These are phyloP conservation scores for Fusarium zealandicum DNA, from an alignment of 2,329 filamentous ascomycete genomes.

Conservation along the genomic window DNA sequence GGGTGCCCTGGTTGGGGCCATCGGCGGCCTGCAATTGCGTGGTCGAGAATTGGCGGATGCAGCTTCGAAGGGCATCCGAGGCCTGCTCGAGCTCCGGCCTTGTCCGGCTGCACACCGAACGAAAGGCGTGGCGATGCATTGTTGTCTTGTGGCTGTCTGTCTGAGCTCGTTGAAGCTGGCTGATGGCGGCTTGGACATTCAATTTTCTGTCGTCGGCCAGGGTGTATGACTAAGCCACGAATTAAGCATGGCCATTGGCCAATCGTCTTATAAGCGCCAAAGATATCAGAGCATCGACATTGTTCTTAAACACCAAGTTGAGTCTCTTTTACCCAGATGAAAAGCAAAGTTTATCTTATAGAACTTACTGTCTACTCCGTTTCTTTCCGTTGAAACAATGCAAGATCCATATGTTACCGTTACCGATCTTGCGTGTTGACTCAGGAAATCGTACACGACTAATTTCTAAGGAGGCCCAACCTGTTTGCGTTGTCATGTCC, in stretches of 20 bases:
- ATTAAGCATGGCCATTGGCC: conserved; percentile 17
- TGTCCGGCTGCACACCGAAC: conserved; percentile 48
- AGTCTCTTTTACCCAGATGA: no score
- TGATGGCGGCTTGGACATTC: conserved; percentile 15
- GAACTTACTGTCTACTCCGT: conserved; percentile 35
- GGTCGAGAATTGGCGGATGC: conserved; percentile 50
- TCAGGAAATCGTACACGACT: conserved; percentile 19
- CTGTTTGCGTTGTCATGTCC: conserved; percentile 13
- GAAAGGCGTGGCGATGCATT: conserved; percentile 51
- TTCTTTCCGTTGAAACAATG: conserved; percentile 26
- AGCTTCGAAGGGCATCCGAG: conserved; percentile 43
- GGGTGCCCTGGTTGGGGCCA: conserved; percentile 23
- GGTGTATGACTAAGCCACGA: conserved; percentile 36
- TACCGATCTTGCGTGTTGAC: conserved; percentile 27
- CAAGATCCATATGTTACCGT: conserved; percentile 30
- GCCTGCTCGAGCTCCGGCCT: conserved; percentile 46
- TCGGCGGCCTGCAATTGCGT: conserved; percentile 47
- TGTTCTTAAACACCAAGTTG: no score
- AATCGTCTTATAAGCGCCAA: conserved; percentile 18
- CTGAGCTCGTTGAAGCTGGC: conserved; percentile 20
- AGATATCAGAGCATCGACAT: no score
- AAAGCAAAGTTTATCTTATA: conserved; percentile 1
- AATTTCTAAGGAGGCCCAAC: conserved; percentile 25
- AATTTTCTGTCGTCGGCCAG: conserved; percentile 33
- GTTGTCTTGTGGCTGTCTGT: conserved; percentile 33